Percentiles rank a stretch among this genome's conserved stretches.
phyloP scores from a whole-genome alignment of 2,329 filamentous ascomycete species.

The Diaporthe vexans region DNA sequence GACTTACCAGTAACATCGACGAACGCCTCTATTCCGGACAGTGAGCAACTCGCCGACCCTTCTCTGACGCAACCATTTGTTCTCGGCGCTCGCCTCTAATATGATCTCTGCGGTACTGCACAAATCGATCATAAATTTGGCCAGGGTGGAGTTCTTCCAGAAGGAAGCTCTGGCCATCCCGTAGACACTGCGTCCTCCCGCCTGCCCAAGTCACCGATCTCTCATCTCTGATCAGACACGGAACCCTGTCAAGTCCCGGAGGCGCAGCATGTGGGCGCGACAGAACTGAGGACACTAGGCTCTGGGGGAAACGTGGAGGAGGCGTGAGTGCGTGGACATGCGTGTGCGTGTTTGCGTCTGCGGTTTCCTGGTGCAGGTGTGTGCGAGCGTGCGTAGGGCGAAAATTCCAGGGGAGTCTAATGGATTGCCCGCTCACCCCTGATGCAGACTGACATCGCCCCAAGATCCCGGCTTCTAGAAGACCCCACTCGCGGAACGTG shows the following conservation, averaged over 20 bases:
- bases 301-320: neutral
- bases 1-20: neutral
- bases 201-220: conserved; percentile 20
- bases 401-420: conserved; percentile 35
- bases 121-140: neutral
- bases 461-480: conserved; percentile 29
- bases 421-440: conserved; percentile 15
- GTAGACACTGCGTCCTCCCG: conserved; percentile 17
- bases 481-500: conserved; percentile 39
- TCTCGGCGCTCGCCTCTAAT: neutral
- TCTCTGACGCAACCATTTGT: neutral
- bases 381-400: conserved; percentile 22
- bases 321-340: neutral
- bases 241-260: neutral
- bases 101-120: neutral
- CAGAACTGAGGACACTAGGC: conserved; percentile 1
- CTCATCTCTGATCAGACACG: conserved; percentile 3
- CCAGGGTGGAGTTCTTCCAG: conserved; percentile 21
- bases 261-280: conserved; percentile 6
- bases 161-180: conserved; percentile 35
- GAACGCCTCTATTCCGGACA: neutral
- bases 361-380: neutral
- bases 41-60: neutral
- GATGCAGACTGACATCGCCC: conserved; percentile 8
- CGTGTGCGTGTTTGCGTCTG: neutral